Evolutionary conservation across 768 basidiomycete species (phyloP), one percentile per base, ranked within the genome.

Genomic region (Inosperma sp.): DNA sequence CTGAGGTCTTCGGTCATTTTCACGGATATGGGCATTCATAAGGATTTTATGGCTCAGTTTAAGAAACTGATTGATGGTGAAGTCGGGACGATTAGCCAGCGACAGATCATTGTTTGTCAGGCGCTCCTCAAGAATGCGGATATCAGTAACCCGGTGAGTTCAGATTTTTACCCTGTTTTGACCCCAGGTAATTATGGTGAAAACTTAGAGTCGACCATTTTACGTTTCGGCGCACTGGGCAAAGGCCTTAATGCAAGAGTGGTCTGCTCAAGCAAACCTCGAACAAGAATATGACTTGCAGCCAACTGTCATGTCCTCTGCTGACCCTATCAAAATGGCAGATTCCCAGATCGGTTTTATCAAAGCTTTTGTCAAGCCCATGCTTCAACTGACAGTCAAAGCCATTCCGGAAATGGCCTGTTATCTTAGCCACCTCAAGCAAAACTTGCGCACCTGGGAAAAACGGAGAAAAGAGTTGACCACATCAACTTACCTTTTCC

Each of bases 101-200:
- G 83, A 48, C 77, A 86, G 58, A 72, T 88, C 21, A 68, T 95
- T 47, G 67, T 93, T 19, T 95, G 91, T 63, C 93, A 97, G 61
- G 88, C 88, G 3, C 71, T 99, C 45, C 83, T 99, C 65, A 98
- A 99, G 68, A 96, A 94, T 62, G 93, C 95, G 14, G 96, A 99
- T 70, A 98, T 99, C 62, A 93, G 91, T 65, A 99, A 99, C 66
- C 95, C 96, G 13, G 93, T 96, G 65, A 57, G 93, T 80, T 7
- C 7, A 23, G 39, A 31, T 39, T 41, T 30, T 44, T 17, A 40
- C 37, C 47, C 16, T 47, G 34, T 36, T 27, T 3, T 21, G 36
- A 21, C 30, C 43, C 43, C 35, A 40, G n/a, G 22, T 23, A 8
- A 45, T 44, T 21, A 7, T 50, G 36, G 27, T 60, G 35, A 12